Conservation (phyloP, 768 basidiomycete genomes). For the Macrolepiota dolichaula region DNA sequence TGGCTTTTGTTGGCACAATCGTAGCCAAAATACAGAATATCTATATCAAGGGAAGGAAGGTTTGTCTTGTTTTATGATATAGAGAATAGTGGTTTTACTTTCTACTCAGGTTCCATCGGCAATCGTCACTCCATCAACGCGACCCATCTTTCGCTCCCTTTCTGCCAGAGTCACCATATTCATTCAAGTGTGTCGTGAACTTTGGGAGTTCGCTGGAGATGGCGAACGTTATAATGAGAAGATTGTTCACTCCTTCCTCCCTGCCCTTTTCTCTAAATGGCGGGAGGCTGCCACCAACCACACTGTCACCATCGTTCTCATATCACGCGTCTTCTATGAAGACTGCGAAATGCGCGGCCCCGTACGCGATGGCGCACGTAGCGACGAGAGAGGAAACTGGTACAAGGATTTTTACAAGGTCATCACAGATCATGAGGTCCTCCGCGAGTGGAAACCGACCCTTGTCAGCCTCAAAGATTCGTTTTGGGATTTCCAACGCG, state of each 20-base stretch:
- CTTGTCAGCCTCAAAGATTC: conserved; percentile 85
- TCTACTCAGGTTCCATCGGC: conserved; percentile 72
- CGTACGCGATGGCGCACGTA: conserved; percentile 36
- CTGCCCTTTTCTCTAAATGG: conserved; percentile 85
- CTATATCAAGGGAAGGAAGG: conserved; percentile 67
- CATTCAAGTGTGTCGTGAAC: conserved; percentile 93
- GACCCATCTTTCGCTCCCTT: conserved; percentile 83
- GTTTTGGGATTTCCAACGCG: conserved; percentile 87
- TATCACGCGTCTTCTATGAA: conserved; percentile 91
- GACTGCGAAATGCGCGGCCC: conserved; percentile 76
- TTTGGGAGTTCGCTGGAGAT: conserved; percentile 96
- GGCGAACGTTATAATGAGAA: conserved; percentile 96
- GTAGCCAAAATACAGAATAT: conserved; percentile 81
- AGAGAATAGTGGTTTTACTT: not conserved
- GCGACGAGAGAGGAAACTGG: conserved; percentile 72
- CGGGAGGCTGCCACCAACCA: conserved; percentile 83
- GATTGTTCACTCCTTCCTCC: conserved; percentile 95
- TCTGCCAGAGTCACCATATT: conserved; percentile 92
- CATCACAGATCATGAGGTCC: conserved; percentile 87
- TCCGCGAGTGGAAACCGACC: conserved; percentile 84
- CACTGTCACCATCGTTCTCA: conserved; percentile 89
- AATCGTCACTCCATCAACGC: conserved; percentile 77
- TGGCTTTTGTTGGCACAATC: conserved; percentile 80
- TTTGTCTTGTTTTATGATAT: conserved; percentile 22
- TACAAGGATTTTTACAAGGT: conserved; percentile 98